These are phyloP conservation scores for Solanum tarapatanum DNA, from an alignment of 257 asterid species.

Conservation along the genomic window DNA sequence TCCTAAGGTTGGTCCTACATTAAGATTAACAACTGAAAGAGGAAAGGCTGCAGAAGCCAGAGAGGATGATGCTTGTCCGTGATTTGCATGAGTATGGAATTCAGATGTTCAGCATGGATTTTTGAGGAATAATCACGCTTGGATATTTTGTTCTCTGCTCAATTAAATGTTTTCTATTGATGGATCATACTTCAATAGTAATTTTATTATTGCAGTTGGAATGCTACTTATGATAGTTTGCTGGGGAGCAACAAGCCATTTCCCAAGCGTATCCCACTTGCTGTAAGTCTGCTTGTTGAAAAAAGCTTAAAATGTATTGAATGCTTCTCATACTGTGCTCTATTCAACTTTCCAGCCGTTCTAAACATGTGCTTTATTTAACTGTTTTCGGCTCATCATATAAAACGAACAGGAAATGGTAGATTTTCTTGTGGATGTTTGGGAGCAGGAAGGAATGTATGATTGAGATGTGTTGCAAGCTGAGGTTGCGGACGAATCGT, in stretches of 20 bases:
- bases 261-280: conserved; percentile 60
- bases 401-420: conserved; percentile 57
- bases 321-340: not conserved
- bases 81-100: not conserved
- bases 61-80: not conserved
- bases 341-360: not conserved
- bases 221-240: conserved; percentile 71
- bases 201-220: conserved; percentile 67
- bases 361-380: not conserved
- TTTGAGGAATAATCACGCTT: not conserved
- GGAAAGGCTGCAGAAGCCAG: not conserved
- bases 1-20: not conserved
- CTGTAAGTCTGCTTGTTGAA: conserved; percentile 33
- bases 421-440: conserved; percentile 68
- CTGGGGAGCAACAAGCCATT: conserved; percentile 75
- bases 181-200: conserved; percentile 16
- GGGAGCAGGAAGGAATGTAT: conserved; percentile 85
- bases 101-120: not conserved
- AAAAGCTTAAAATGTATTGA: not conserved
- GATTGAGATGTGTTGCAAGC: conserved; percentile 21
- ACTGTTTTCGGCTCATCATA: not conserved
- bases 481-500: not conserved
- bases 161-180: conserved; percentile 14
- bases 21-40: not conserved
- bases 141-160: not conserved